phyloP scores from a whole-genome alignment of 495 filamentous ascomycete genomes.

The Aspergillus cavernicola region DNA sequence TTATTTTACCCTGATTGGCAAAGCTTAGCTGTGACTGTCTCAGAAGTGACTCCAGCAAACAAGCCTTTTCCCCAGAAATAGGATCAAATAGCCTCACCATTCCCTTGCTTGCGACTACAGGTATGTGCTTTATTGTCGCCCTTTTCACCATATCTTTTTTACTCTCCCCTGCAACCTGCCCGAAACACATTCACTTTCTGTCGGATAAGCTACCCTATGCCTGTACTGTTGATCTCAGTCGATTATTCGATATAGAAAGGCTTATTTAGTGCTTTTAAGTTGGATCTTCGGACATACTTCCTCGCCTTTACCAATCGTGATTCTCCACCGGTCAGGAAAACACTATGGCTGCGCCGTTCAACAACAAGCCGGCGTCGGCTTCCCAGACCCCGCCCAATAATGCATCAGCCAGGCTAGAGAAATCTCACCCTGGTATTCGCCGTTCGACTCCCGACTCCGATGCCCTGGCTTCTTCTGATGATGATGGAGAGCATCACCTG shows the following conservation, averaged over 20 bases:
- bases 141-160: not conserved
- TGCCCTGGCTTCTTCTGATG: constrained; percentile 87
- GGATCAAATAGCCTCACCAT: not conserved
- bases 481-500: constrained; percentile 62
- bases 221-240: not conserved
- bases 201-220: not conserved
- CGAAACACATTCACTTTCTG: not conserved
- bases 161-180: not conserved
- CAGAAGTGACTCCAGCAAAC: not conserved
- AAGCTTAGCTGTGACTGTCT: not conserved
- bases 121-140: not conserved
- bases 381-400: constrained; percentile 38
- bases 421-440: constrained; percentile 60
- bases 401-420: constrained; percentile 65
- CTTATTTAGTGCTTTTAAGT: not conserved
- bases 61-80: not conserved
- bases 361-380: constrained; percentile 29
- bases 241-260: not conserved
- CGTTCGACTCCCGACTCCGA: constrained; percentile 91
- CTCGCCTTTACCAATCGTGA: not conserved
- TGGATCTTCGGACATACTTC: not conserved
- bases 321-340: constrained; percentile 6
- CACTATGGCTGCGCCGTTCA: constrained; percentile 33
- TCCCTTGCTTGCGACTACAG: not conserved
- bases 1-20: not conserved